These are phyloP conservation scores for Aphelidium insulamus DNA, from an alignment of 371 early-diverging fungal species.

Conservation along the genomic window DNA sequence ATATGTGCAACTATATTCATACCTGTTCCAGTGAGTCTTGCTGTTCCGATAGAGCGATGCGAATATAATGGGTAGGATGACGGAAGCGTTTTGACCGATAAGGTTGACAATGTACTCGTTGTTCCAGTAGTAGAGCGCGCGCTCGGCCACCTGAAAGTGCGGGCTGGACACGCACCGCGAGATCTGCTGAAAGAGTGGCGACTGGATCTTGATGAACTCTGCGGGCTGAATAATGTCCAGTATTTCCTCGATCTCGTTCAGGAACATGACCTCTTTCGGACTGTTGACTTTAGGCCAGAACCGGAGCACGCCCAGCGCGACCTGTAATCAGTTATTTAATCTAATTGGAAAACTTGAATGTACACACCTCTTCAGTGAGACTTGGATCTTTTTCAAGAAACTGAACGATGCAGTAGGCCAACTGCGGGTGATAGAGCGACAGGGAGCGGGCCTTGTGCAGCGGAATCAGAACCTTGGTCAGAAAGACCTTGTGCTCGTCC, in stretches of 20 bases:
- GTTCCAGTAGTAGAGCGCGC: slow-evolving; percentile 89
- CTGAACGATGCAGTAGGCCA: slow-evolving; percentile 92
- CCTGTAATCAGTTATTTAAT: slow-evolving; percentile 16
- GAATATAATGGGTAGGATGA: slow-evolving; percentile 81
- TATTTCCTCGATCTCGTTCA: slow-evolving; percentile 90
- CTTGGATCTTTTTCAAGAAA: slow-evolving; percentile 87
- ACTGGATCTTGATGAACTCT: slow-evolving; percentile 65
- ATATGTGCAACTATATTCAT: slow-evolving; percentile 2
- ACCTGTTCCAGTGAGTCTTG: slow-evolving; percentile 89
- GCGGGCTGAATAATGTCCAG: slow-evolving; percentile 70
- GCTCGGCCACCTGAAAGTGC: slow-evolving; percentile 93
- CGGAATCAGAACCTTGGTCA: slow-evolving; percentile 71
- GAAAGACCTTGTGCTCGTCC: slow-evolving; percentile 87
- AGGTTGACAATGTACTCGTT: slow-evolving; percentile 83
- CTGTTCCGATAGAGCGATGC: slow-evolving; percentile 70
- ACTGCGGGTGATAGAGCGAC: slow-evolving; percentile 76
- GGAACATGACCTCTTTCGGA: slow-evolving; percentile 92
- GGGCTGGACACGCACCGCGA: slow-evolving; percentile 74
- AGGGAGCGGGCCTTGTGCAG: slow-evolving; percentile 80
- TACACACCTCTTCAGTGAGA: slow-evolving; percentile 52
- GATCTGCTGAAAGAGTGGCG: slow-evolving; percentile 71
- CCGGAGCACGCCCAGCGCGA: slow-evolving; percentile 57
- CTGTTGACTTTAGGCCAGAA: slow-evolving; percentile 96
- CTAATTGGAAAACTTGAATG: not conserved
- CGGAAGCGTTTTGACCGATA: slow-evolving; percentile 67